Evolutionary conservation across 139 green algal species (phyloP), one percentile per base, ranked within the genome.

Genomic region (Tetradesmus obliquus): DNA sequence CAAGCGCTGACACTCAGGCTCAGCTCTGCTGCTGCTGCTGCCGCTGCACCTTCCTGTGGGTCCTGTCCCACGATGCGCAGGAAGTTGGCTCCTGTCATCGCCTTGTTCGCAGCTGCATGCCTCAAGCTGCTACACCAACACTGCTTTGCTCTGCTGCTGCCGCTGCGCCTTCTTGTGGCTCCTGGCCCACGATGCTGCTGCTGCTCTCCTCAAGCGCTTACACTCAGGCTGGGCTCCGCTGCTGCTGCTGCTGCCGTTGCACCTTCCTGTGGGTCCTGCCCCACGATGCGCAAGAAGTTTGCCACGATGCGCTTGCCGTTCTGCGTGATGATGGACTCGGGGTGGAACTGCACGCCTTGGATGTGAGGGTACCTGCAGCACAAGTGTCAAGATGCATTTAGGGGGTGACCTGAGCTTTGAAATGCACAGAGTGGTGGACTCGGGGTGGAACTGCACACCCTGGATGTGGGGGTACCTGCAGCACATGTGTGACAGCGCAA

Each of bases 401-500:
- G 32, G 32, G 32, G 32, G 32, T 45, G 32, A 45, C 32, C 32
- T 45, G 32, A 45, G 32, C 32, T 45, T 45, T 15, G 62, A 13
- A 20, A 72, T 15, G 62, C 62, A 13, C 62, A 13, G 32, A 45
- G 32, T 99, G 92, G 99, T 98, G 89, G 91, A 96, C 92, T 99
- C 98, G 4, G 98, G 98, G 93, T 99, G 98, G 94, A 99, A 99
- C 93, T 99, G 98, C 89, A 99, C 98, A 5, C 98, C 97, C 94
- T 97, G 94, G 83, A 93, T 72, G 54, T 92, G 90, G 45, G 87
- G 92, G 51, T 85, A 91, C 79, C 97, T 92, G 32, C 32, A 45
- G 32, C 32, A 45, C 32, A 45, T 45, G 32, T 45, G 32, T 45
- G 32, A 45, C 10, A 72, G 13, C 62, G 62, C 62, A 72, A 72